Evolutionary conservation across 2,329 filamentous ascomycete species (phyloP).

Genomic region (Hypoxylon sp.): DNA sequence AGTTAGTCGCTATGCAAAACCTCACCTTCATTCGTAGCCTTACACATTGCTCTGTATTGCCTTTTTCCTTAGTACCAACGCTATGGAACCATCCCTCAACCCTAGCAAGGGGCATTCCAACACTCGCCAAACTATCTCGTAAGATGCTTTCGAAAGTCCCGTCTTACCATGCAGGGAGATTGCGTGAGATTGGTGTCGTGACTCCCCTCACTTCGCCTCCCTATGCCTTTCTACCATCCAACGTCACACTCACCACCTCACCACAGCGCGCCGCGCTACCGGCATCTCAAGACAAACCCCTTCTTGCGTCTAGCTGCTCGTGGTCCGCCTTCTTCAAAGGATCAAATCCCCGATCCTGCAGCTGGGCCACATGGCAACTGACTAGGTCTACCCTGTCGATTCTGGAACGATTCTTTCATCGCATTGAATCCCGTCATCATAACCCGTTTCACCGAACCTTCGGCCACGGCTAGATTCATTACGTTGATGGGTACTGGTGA

Average conservation of each 20-base stretch:
- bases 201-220: conserved; percentile 20
- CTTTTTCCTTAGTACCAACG: conserved; percentile 6
- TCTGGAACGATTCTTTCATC: conserved; percentile 41
- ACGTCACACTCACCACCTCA: conserved; percentile 18
- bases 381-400: conserved; percentile 41
- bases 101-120: conserved; percentile 6
- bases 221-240: conserved; percentile 23
- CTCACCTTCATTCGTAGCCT: conserved; percentile 1
- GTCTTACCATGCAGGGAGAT: conserved; percentile 9
- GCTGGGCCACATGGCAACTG: conserved; percentile 44
- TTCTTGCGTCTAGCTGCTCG: conserved; percentile 10
- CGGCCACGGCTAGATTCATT: conserved; percentile 42
- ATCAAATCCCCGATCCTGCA: conserved; percentile 42
- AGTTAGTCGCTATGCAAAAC: neutral
- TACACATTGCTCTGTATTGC: conserved; percentile 1
- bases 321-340: conserved; percentile 22
- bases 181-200: conserved; percentile 13
- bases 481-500: conserved; percentile 16
- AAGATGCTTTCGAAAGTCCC: neutral
- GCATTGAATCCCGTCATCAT: conserved; percentile 36
- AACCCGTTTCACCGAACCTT: conserved; percentile 42
- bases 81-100: conserved; percentile 17
- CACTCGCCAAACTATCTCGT: neutral
- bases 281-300: conserved; percentile 13
- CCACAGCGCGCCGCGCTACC: conserved; percentile 9